These are phyloP conservation scores for Ophiosphaerella korrae DNA, from an alignment of 2,329 filamentous ascomycete genomes.

Conservation along the genomic window DNA sequence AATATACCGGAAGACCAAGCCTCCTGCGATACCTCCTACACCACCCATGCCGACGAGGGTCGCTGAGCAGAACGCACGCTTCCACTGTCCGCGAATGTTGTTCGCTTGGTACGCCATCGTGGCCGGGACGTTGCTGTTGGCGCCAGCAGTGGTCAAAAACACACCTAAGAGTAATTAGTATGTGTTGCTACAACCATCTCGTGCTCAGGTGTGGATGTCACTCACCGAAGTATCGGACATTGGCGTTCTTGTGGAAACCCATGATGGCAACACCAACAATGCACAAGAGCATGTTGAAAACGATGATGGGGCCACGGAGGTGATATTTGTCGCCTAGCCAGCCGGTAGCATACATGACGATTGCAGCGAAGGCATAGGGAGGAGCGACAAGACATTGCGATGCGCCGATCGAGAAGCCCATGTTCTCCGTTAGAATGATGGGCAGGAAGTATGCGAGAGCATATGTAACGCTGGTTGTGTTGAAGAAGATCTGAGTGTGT, in stretches of 20 bases:
- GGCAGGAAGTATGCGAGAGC: constrained; percentile 80
- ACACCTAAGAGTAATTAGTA: constrained; percentile 54
- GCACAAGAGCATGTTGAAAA: constrained; percentile 68
- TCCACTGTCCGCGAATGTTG: constrained; percentile 89
- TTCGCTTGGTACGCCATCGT: constrained; percentile 83
- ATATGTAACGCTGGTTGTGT: constrained; percentile 74
- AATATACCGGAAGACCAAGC: constrained; percentile 67
- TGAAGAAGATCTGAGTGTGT: constrained; percentile 55
- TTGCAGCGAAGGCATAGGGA: constrained; percentile 43
- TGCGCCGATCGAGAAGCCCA: constrained; percentile 67
- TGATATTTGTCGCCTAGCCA: constrained; percentile 71
- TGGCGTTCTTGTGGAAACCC: constrained; percentile 65
- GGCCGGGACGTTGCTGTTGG: constrained; percentile 77
- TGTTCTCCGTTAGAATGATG: constrained; percentile 67
- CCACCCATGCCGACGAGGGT: constrained; percentile 77
- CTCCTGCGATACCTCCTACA: constrained; percentile 77
- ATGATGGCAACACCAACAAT: constrained; percentile 74
- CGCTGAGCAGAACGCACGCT: constrained; percentile 78
- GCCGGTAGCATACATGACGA: constrained; percentile 57
- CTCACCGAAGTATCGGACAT: constrained; percentile 68
- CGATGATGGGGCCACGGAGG: constrained; percentile 68
- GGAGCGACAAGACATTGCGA: constrained; percentile 72
- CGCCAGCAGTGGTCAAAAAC: constrained; percentile 76
- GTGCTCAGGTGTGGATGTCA: constrained; percentile 60
- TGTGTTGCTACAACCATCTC: background rate